phyloP scores from a whole-genome alignment of 1,284 basidiomycete species.

The Heterobasidion parviporum region DNA sequence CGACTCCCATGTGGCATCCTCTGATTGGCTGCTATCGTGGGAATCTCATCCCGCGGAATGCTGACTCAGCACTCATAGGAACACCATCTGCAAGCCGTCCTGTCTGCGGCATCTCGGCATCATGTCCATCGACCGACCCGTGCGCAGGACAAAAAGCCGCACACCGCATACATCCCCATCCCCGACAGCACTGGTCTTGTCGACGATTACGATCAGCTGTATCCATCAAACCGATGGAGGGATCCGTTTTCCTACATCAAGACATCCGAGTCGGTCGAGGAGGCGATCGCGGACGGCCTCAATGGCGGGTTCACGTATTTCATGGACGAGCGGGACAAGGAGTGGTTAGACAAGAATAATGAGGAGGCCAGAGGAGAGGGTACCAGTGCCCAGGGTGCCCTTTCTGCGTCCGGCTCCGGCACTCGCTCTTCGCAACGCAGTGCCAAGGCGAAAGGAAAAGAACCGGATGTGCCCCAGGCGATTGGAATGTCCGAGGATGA shows the following conservation, averaged over 20 bases:
- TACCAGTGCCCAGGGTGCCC: constrained; percentile 65
- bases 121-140: constrained; percentile 34
- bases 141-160: constrained; percentile 24
- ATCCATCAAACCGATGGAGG: constrained; percentile 61
- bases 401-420: constrained; percentile 38
- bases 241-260: constrained; percentile 79
- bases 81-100: constrained; percentile 85
- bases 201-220: constrained; percentile 68
- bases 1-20: constrained; percentile 30
- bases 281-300: constrained; percentile 50
- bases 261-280: constrained; percentile 87
- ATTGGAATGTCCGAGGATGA: constrained; percentile 78
- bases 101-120: constrained; percentile 63
- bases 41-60: constrained; percentile 48
- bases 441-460: constrained; percentile 73
- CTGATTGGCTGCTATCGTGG: constrained; percentile 39
- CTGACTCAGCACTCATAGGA: constrained; percentile 70
- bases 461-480: constrained; percentile 54
- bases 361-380: constrained; percentile 83
- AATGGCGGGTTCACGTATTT: constrained; percentile 75
- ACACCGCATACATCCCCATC: constrained; percentile 81
- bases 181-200: constrained; percentile 84
- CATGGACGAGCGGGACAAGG: constrained; percentile 94
- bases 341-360: constrained; percentile 92
- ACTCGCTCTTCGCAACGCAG: constrained; percentile 44